Evolutionary conservation across 805 yeast species (phyloP), one percentile per base, ranked within the genome.

Genomic region (Starmerella bombi): DNA sequence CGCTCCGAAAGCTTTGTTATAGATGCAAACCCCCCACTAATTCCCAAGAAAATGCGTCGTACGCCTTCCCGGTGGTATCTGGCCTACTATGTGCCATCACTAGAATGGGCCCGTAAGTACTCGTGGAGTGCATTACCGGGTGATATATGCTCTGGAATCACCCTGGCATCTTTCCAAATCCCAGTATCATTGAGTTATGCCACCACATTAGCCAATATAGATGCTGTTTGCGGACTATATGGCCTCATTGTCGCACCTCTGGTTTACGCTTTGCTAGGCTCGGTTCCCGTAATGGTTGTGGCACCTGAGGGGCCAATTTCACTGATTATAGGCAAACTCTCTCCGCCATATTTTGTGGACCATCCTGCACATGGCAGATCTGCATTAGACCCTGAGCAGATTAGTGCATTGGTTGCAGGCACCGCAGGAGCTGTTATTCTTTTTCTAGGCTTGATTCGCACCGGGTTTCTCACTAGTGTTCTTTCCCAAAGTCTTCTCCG

Each of bases 251-350:
- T 80, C 3, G 83, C 91, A 0, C 93, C 94, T 0, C 61, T 79
- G n/a, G 61, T 81, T 6, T 85, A 85, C 56, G 69, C 83, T 5
- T 45, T 84, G 3, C 66, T 84, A 44, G 95, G 95, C 0, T 72
- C 91, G 0, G 93, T 84, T 1, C 94, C 94, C 0, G 78, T 77
- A 44, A 74, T 85, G 79, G 75, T 84, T 30, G 93, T 85, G 16
- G 94, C 94, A 0, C 94, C 95, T 1, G 93, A 85, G 58, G 86
- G 88, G 16, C 86, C 94, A 0, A 75, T 83, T 7, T 81, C 93
- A 0, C 64, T 86, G 51, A 75, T 85, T 12, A 75, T 80, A 20
- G 94, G 94, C 1, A 88, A 80, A 51, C 74, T 79, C 0, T 72
- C 82, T 8, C 80, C 77, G 44, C 72, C 68, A n/a, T 57, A 67